Evolutionary conservation across 1,139 yeast genomes (phyloP), one percentile per base, ranked within the genome.

Genomic region (Blastobotrys aristatus): DNA sequence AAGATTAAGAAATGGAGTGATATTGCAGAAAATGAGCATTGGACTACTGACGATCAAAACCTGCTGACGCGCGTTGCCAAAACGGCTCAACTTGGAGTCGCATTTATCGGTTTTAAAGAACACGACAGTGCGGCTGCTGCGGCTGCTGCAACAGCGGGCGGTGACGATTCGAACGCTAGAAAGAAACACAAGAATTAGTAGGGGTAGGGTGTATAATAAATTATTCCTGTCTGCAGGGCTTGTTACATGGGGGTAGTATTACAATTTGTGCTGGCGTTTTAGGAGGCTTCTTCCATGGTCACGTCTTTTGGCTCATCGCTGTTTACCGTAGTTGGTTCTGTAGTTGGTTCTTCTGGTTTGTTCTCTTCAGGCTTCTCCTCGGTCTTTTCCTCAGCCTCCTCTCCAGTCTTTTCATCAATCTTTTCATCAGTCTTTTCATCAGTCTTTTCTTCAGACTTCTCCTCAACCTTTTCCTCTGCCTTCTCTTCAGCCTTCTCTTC

Each of bases 71-170:
- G 17, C 8, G 53, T 53, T 2, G 36, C 46, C 14, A 36, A 21
- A 13, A 56, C 58, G 3, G 86, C 87, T 0, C 68, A 86, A 56
- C 72, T 74, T 40, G 79, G 87, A 2, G 64, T 83, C 4, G 69
- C 79, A 4, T 77, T 83, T 54, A 56, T 81, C 29, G 65, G 70
- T 17, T 58, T 80, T 38, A 18, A 38, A 2, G 34, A 13, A n/a
- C 34, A 21, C 21, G 22, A 27, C 27, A 34, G 27, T 22, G 50
- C 32, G 7, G 45, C 46, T 22, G 16, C 16, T 36, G 18, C 11
- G 14, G 51, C 38, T 14, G 48, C 46, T 40, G 18, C 11, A 14
- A 50, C 38, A 11, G 48, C 46, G 36, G 50, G 34, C 17, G 43
- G 30, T 27, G 37, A 16, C 31, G 34, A 22, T 2, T 21, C 18